phyloP scores from a whole-genome alignment of 345 rosid genomes.

The Stellera chamaejasme region DNA sequence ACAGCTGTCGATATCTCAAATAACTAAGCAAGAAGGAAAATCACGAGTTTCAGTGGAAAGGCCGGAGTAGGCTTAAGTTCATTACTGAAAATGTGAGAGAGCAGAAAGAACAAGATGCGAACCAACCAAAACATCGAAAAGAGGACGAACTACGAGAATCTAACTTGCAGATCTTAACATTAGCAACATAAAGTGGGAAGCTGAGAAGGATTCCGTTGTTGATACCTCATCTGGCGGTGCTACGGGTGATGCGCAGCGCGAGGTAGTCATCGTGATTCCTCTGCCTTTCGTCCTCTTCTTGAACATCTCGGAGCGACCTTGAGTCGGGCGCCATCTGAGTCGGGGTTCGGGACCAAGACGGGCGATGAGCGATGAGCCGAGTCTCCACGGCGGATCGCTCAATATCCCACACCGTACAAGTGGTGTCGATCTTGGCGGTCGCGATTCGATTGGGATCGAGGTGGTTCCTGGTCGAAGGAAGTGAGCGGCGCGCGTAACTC shows the following conservation, averaged over 20 bases:
- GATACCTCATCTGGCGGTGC: conserved; percentile 62
- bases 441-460: conserved; percentile 86
- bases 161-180: not conserved
- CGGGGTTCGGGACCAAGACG: too few relatives aligned
- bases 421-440: conserved; percentile 84
- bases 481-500: conserved; percentile 82
- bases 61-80: not conserved
- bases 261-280: conserved; percentile 13
- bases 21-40: conserved; percentile 32
- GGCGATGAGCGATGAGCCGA: conserved; percentile 78
- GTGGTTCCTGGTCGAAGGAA: conserved; percentile 95
- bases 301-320: too few relatives aligned
- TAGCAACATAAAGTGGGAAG: not conserved
- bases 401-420: conserved; percentile 94
- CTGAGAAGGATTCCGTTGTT: not conserved
- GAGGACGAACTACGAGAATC: not conserved
- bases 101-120: not conserved
- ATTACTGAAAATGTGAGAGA: not conserved
- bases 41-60: not conserved
- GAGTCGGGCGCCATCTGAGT: too few relatives aligned
- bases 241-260: conserved; percentile 43
- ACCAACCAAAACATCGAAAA: not conserved
- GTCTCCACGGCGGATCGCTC: conserved; percentile 77
- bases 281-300: conserved; percentile 17
- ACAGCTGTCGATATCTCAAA: conserved; percentile 82